Conservation (phyloP, 2,329 filamentous ascomycete species). For the Pseudogymnoascus sp. region DNA sequence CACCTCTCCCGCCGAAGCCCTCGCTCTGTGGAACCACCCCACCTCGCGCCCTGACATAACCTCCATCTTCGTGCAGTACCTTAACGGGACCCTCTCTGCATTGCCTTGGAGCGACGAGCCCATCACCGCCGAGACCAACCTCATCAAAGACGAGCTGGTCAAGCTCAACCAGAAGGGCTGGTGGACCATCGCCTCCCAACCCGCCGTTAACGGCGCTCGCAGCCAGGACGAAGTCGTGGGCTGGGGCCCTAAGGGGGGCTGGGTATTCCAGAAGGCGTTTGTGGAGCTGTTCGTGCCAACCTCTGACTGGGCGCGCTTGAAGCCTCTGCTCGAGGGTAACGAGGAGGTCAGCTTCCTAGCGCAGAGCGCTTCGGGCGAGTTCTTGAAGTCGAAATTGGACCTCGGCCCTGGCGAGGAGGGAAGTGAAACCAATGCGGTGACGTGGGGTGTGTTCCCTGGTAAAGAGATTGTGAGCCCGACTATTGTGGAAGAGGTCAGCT, state of each 20-base stretch:
- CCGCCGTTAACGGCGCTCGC: slow-evolving; percentile 77
- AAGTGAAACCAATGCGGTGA: slow-evolving; percentile 86
- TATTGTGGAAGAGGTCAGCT: slow-evolving; percentile 92
- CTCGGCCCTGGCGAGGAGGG: neutral
- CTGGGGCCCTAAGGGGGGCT: slow-evolving; percentile 87
- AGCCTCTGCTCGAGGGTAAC: slow-evolving; percentile 56
- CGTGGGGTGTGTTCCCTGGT: slow-evolving; percentile 90
- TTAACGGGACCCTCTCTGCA: slow-evolving; percentile 69
- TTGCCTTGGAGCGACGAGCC: slow-evolving; percentile 94
- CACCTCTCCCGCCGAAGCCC: slow-evolving; percentile 76
- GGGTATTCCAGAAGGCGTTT: slow-evolving; percentile 97
- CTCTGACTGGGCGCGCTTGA: slow-evolving; percentile 62
- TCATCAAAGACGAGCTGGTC: slow-evolving; percentile 70
- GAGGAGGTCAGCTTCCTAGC: slow-evolving; percentile 82
- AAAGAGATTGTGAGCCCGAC: slow-evolving; percentile 96
- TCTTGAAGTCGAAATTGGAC: slow-evolving; percentile 37
- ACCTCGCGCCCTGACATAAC: slow-evolving; percentile 64
- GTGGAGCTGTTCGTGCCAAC: slow-evolving; percentile 88
- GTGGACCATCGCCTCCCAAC: slow-evolving; percentile 96
- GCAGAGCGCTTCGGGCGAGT: slow-evolving; percentile 69
- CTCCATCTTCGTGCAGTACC: slow-evolving; percentile 70
- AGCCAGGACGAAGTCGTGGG: slow-evolving; percentile 76
- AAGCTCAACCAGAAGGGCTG: slow-evolving; percentile 73
- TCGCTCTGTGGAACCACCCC: slow-evolving; percentile 79
- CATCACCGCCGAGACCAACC: slow-evolving; percentile 72